phyloP scores from a whole-genome alignment of 768 basidiomycete genomes.

The Calocera cornea region DNA sequence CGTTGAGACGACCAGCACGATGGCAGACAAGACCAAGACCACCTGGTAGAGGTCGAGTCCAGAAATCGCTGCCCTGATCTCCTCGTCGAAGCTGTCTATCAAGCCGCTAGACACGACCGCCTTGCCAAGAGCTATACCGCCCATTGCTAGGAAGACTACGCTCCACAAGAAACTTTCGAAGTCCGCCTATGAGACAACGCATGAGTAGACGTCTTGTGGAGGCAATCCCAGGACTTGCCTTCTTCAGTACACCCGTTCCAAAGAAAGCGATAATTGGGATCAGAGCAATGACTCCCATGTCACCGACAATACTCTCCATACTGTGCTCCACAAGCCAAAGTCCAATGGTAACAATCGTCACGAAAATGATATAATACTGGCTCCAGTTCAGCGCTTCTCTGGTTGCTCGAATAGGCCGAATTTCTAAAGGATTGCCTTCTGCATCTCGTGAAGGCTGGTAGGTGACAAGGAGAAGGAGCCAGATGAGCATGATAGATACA shows the following conservation, averaged over 20 bases:
- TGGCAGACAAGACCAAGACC: constrained; percentile 50
- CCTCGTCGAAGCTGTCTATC: constrained; percentile 56
- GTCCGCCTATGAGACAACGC: constrained; percentile 48
- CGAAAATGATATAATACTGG: constrained; percentile 80
- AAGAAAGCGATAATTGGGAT: constrained; percentile 90
- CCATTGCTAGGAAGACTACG: constrained; percentile 94
- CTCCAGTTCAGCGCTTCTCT: constrained; percentile 67
- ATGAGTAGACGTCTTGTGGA: neutral
- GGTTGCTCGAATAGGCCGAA: constrained; percentile 71
- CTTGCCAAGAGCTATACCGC: constrained; percentile 89
- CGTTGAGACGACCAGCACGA: constrained; percentile 76
- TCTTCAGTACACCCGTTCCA: constrained; percentile 81
- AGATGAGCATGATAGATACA: constrained; percentile 77
- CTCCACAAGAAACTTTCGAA: constrained; percentile 92
- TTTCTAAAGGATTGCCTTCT: constrained; percentile 64
- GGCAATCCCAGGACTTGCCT: constrained; percentile 38
- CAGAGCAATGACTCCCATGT: constrained; percentile 96
- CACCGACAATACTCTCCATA: constrained; percentile 65
- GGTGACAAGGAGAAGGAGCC: constrained; percentile 71
- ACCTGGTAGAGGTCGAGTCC: constrained; percentile 56
- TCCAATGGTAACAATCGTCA: constrained; percentile 71
- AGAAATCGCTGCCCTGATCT: constrained; percentile 45
- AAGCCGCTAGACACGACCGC: constrained; percentile 85
- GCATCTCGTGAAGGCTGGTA: constrained; percentile 64
- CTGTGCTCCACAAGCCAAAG: constrained; percentile 81